Percentiles rank a stretch among this genome's conserved stretches.
Conservation (phyloP, 2,329 filamentous ascomycete species). For the Fusarium scirpi region DNA sequence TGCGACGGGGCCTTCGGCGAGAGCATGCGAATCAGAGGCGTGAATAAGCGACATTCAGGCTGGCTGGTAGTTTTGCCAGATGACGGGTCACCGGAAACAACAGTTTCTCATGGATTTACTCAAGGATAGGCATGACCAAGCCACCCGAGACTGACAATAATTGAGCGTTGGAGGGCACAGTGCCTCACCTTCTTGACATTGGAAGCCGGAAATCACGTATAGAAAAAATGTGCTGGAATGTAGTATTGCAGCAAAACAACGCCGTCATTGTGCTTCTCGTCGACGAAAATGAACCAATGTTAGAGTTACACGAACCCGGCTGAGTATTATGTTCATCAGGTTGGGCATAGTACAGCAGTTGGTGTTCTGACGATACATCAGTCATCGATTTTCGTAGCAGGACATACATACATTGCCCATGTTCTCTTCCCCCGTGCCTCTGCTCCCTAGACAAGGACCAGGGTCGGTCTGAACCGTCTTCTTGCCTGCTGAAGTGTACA, state of each 20-base stretch:
- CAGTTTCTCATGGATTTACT: conserved; percentile 24
- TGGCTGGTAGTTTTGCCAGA: conserved; percentile 34
- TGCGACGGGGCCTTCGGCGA: conserved; percentile 16
- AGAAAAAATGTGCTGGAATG: conserved; percentile 16
- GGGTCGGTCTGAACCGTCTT: not conserved
- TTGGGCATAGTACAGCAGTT: not conserved
- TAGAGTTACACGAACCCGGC: conserved; percentile 30
- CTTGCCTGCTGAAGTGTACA: not conserved
- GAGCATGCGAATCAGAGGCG: conserved; percentile 44
- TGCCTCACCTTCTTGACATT: conserved; percentile 6
- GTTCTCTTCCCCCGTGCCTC: not conserved
- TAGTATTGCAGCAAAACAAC: conserved; percentile 22
- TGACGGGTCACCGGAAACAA: conserved; percentile 45
- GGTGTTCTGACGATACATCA: not conserved
- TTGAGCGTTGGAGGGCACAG: conserved; percentile 21
- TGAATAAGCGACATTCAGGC: conserved; percentile 46
- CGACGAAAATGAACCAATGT: conserved; percentile 34
- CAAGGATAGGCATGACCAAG: conserved; percentile 29
- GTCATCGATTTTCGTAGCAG: not conserved
- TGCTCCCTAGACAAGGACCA: not conserved
- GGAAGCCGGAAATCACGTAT: conserved; percentile 29
- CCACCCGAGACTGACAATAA: conserved; percentile 38
- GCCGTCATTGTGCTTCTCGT: conserved; percentile 33
- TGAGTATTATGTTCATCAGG: not conserved
- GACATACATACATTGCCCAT: not conserved